Percentiles rank a stretch among this genome's conserved stretches.
Conservation (phyloP, 225 moss, liverwort and hornwort genomes). For the Takakia lepidozioides region DNA sequence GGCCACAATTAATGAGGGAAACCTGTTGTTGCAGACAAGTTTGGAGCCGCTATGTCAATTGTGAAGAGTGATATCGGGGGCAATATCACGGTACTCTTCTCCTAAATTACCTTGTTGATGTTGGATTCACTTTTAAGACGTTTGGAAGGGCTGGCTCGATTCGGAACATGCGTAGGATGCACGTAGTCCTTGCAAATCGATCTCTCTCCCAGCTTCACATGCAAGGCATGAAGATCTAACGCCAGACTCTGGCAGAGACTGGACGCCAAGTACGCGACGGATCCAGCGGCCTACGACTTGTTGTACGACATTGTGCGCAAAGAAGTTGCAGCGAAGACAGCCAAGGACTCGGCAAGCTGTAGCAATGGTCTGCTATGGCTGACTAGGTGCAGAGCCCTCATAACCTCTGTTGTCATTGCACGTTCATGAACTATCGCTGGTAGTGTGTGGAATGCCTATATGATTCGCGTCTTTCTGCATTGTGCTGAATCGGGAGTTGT, state of each 20-base stretch:
- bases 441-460: no score
- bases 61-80: conserved; percentile 93
- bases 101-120: not conserved
- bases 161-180: no score
- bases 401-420: no score
- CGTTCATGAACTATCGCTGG: no score
- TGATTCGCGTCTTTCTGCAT: no score
- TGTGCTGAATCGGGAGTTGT: no score
- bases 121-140: no score
- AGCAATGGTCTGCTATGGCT: conserved; percentile 91
- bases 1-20: not conserved
- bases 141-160: no score
- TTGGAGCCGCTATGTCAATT: conserved; percentile 76
- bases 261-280: conserved; percentile 62
- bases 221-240: not conserved
- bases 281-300: conserved; percentile 41
- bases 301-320: conserved; percentile 69
- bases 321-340: conserved; percentile 71
- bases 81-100: conserved; percentile 60
- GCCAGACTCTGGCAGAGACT: conserved; percentile 38
- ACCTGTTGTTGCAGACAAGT: conserved; percentile 51
- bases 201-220: no score
- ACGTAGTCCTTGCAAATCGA: no score
- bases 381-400: conserved; percentile 69
- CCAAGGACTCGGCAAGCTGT: conserved; percentile 84